Evolutionary conservation across 139 green algal species (phyloP), one percentile per base, ranked within the genome.

Genomic region (Trebouxia sp.): DNA sequence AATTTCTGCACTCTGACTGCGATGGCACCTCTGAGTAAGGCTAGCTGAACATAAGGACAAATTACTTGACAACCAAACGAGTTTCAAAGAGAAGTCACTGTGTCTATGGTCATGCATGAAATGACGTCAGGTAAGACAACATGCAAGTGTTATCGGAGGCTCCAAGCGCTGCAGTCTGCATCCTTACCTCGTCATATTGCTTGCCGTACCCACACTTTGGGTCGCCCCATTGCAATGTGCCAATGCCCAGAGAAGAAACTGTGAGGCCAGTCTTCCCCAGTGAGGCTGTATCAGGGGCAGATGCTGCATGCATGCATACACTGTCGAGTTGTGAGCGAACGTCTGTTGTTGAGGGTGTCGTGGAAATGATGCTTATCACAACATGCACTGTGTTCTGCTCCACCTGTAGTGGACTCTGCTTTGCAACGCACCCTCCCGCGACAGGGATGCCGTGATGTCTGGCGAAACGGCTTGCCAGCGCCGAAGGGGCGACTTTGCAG

Each of bases 161-260:
- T n/a, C n/a, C n/a, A n/a, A n/a, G n/a, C n/a, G n/a, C n/a, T n/a
- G n/a, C n/a, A n/a, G n/a, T n/a, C n/a, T n/a, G n/a, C n/a, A 30
- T 53, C 8, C 28, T 51, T 39, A 82, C 78, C 15, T 76, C 45
- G 8, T 66, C 30, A 41, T 77, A 82, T 39, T 37, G 28, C 32
- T 67, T 82, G 8, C 43, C 32, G 26, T 43, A 82, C 3, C 77
- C 77, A 35, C 39, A 62, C 39, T 70, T 42, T 35, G 78, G 62
- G 28, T 82, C 78, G 30, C 78, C 78, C 78, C 78, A 82, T 26
- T 75, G 55, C 39, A 82, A 17, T 41, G 78, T 82, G 12, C 78
- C 78, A 30, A 77, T 42, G 20, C 78, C 78, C n/a, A 82, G 24
- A 9, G 32, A 26, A n/a, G 78, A 76, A 8, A 82, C 65, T 7